A percentile compares a stretch with the other conserved stretches of the same genome.
These are phyloP conservation scores for Aspergillus tamarii DNA, from an alignment of 2,329 filamentous ascomycete species.

Conservation along the genomic window DNA sequence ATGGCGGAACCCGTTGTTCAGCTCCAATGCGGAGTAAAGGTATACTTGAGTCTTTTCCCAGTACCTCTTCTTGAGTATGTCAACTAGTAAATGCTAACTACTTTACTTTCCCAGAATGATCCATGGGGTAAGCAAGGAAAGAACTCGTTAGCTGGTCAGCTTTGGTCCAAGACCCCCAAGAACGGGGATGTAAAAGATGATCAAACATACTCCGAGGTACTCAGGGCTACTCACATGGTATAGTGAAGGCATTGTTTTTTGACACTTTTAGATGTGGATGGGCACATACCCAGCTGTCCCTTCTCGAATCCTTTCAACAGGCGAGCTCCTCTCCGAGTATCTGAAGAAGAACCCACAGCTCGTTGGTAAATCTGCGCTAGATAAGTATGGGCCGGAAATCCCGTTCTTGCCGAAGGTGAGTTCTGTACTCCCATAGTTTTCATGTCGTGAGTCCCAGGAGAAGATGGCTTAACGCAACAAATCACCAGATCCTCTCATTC, in stretches of 20 bases:
- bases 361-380: conserved; percentile 63
- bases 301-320: conserved; percentile 64
- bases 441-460: background rate
- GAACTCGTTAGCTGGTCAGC: conserved; percentile 65
- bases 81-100: background rate
- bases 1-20: conserved; percentile 59
- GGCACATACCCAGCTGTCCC: conserved; percentile 74
- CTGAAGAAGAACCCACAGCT: conserved; percentile 66
- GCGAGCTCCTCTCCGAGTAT: conserved; percentile 66
- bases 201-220: conserved; percentile 64
- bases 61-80: background rate
- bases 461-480: background rate
- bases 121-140: conserved; percentile 72
- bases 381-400: conserved; percentile 66
- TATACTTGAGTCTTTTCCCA: conserved; percentile 6
- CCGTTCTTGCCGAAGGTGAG: conserved; percentile 72
- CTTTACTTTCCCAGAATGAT: conserved; percentile 54
- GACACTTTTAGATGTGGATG: conserved; percentile 65
- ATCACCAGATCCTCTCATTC: conserved; percentile 67
- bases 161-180: conserved; percentile 68
- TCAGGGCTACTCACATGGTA: background rate
- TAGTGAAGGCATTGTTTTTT: background rate
- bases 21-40: conserved; percentile 58
- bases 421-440: background rate
- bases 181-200: conserved; percentile 66